Conservation (phyloP, 2,329 filamentous ascomycete genomes). For the Talaromyces amestolkiae region DNA sequence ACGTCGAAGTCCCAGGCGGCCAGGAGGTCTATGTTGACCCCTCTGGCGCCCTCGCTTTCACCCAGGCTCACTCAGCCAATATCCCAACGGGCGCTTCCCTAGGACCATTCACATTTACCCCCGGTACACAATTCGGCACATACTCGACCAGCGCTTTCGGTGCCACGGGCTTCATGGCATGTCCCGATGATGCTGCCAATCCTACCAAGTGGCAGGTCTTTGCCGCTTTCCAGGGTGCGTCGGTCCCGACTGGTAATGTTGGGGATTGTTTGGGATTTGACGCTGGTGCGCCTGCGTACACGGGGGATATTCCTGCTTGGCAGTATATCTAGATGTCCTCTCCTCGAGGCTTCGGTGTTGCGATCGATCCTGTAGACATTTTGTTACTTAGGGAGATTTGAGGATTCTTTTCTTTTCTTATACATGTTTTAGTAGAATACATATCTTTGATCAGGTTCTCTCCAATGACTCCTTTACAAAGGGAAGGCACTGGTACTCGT, state of each 20-base stretch:
- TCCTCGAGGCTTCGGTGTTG: background rate
- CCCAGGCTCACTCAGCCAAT: slow-evolving; percentile 53
- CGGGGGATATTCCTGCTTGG: slow-evolving; percentile 34
- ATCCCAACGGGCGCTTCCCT: slow-evolving; percentile 52
- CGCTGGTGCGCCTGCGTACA: slow-evolving; percentile 33
- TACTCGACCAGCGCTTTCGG: slow-evolving; percentile 37
- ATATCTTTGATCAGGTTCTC: background rate
- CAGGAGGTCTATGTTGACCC: slow-evolving; percentile 60
- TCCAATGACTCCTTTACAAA: background rate
- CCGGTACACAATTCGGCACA: slow-evolving; percentile 28
- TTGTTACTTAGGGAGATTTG: background rate
- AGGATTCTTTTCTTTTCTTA: background rate
- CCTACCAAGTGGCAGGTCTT: slow-evolving; percentile 42
- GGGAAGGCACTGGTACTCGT: background rate
- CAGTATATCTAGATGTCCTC: slow-evolving; percentile 36
- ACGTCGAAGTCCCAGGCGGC: slow-evolving; percentile 60
- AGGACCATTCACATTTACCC: slow-evolving; percentile 49
- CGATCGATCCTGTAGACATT: no score
- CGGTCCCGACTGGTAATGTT: slow-evolving; percentile 40
- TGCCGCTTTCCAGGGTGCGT: slow-evolving; percentile 40
- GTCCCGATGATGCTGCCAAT: slow-evolving; percentile 31
- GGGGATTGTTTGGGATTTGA: slow-evolving; percentile 41
- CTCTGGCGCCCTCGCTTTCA: slow-evolving; percentile 57
- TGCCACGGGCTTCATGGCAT: slow-evolving; percentile 45
- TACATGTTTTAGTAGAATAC: background rate